Conservation (phyloP, 768 basidiomycete species). For the Mycena belliarum region DNA sequence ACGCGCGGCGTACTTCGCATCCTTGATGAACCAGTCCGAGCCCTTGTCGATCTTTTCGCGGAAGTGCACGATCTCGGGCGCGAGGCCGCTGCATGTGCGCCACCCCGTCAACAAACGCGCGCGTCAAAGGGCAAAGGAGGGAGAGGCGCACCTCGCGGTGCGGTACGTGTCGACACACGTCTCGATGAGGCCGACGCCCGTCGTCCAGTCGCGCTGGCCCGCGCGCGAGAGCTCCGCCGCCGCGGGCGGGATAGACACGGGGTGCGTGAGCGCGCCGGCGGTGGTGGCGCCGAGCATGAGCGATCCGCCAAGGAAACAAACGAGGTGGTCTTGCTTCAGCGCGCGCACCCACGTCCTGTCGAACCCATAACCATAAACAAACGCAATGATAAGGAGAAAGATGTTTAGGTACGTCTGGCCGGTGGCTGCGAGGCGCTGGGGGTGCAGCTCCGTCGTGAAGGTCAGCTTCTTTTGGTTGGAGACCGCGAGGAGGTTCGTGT, state of each 20-base stretch:
- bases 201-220: conserved; percentile 78
- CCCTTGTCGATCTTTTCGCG: conserved; percentile 55
- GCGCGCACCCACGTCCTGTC: conserved; percentile 69
- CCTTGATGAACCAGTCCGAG: conserved; percentile 91
- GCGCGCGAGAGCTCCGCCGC: conserved; percentile 53
- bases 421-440: conserved; percentile 43
- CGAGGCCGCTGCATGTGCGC: conserved; percentile 75
- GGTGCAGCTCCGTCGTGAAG: conserved; percentile 82
- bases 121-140: neutral
- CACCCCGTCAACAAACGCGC: neutral
- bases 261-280: conserved; percentile 49
- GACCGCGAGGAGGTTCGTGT: conserved; percentile 66
- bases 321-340: conserved; percentile 94
- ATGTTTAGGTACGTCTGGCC: conserved; percentile 40
- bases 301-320: conserved; percentile 91
- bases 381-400: neutral
- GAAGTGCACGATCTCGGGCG: conserved; percentile 91
- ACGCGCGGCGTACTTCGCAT: too few relatives aligned
- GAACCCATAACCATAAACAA: neutral
- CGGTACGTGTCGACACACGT: conserved; percentile 90
- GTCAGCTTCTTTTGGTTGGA: conserved; percentile 58
- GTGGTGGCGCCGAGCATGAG: conserved; percentile 87
- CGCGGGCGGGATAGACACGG: conserved; percentile 68
- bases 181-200: conserved; percentile 79
- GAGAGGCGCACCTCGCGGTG: conserved; percentile 67